Conservation (phyloP, 345 rosid species). For the Leavenworthia alabamica region DNA sequence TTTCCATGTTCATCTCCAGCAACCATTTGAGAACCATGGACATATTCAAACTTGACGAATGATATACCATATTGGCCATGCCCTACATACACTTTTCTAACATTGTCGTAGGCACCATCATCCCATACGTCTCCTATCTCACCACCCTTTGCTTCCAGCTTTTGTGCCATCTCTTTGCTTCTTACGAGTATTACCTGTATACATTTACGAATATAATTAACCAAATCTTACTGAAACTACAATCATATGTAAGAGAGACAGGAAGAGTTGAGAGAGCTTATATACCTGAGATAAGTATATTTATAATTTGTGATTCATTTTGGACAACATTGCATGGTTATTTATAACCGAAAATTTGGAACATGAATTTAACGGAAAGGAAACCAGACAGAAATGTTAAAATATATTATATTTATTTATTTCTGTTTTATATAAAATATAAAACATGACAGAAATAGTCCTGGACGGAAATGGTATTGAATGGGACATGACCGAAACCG, state of each 20-base stretch:
- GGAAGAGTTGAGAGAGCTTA: not conserved
- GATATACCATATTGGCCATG: slow-evolving; percentile 8
- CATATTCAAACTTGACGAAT: slow-evolving; percentile 22
- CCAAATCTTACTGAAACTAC: not conserved
- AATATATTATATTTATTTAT: no score
- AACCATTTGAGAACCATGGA: slow-evolving; percentile 2
- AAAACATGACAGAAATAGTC: no score
- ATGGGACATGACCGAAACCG: no score
- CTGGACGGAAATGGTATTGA: no score
- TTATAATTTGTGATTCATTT: not conserved
- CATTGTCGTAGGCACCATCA: slow-evolving; percentile 12
- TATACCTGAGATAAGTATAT: not conserved
- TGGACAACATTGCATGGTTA: not conserved
- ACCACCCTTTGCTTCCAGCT: slow-evolving; percentile 6
- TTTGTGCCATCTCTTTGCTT: not conserved
- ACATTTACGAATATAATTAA: not conserved
- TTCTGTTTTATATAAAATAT: no score
- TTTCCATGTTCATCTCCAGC: slow-evolving; percentile 17
- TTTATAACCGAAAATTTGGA: no score
- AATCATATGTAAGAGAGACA: not conserved
- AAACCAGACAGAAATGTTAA: no score
- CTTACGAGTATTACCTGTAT: not conserved
- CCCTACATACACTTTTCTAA: slow-evolving; percentile 13
- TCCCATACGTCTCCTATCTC: slow-evolving; percentile 11
- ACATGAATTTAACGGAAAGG: no score